phyloP scores from a whole-genome alignment of 2,329 filamentous ascomycete species.

The Xylariaceae sp. region DNA sequence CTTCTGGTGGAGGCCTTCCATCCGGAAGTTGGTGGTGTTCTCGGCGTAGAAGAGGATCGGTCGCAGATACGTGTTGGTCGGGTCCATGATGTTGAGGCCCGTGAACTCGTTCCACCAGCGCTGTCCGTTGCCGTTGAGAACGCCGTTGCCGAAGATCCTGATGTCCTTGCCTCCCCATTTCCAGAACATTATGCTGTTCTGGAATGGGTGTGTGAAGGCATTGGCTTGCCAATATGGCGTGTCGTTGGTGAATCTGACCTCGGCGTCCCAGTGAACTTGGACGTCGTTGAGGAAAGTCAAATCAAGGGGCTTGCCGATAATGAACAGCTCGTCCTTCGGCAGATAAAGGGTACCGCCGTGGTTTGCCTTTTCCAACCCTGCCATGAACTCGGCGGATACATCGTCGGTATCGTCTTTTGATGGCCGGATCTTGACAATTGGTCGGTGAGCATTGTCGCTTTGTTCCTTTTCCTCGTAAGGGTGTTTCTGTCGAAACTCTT shows the following conservation, averaged over 20 bases:
- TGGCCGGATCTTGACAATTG: conserved; percentile 46
- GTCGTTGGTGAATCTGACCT: conserved; percentile 46
- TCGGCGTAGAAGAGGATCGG: conserved; percentile 59
- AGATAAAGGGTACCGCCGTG: conserved; percentile 55
- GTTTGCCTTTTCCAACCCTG: conserved; percentile 53
- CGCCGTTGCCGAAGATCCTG: conserved; percentile 54
- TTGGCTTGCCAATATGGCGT: conserved; percentile 42
- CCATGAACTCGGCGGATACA: conserved; percentile 51
- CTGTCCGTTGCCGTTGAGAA: conserved; percentile 53
- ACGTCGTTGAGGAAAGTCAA: conserved; percentile 55
- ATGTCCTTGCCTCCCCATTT: conserved; percentile 60
- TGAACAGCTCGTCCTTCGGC: conserved; percentile 49
- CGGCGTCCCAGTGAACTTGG: conserved; percentile 55
- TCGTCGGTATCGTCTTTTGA: conserved; percentile 54
- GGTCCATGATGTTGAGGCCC: conserved; percentile 45
- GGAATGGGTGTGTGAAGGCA: conserved; percentile 40
- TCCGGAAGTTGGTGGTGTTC: conserved; percentile 54
- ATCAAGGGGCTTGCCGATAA: conserved; percentile 57
- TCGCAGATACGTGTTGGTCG: conserved; percentile 52
- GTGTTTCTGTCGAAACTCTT: conserved; percentile 39
- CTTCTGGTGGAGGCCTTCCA: conserved; percentile 56
- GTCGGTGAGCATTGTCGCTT: conserved; percentile 26
- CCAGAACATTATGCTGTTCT: conserved; percentile 57
- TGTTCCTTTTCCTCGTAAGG: conserved; percentile 33
- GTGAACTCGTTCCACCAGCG: conserved; percentile 42